phyloP scores from a whole-genome alignment of 331 rosid species.

The Pyracantha coccinea region DNA sequence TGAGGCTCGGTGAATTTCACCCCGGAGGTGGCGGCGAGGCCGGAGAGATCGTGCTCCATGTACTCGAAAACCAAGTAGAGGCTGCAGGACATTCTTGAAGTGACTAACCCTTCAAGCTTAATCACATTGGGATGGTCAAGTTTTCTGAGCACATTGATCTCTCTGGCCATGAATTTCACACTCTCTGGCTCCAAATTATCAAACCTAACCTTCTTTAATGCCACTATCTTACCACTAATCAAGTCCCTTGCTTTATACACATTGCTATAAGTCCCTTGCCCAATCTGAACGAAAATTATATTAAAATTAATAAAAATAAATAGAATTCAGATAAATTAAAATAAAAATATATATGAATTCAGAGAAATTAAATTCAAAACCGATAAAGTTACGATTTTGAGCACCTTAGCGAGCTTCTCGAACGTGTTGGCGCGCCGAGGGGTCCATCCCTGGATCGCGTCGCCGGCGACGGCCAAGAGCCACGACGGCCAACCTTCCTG shows the following conservation, averaged over 20 bases:
- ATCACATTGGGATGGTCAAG: conserved; percentile 97
- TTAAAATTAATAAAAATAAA: not conserved
- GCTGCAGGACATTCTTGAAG: conserved; percentile 99
- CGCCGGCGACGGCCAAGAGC: conserved; percentile 90
- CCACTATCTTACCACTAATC: conserved; percentile 73
- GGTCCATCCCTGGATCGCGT: conserved; percentile 84
- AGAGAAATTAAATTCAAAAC: not conserved
- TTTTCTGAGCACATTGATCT: conserved; percentile 74
- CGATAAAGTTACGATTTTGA: not conserved
- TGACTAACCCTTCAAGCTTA: conserved; percentile 91
- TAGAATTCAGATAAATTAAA: not conserved
- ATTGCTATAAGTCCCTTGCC: conserved; percentile 99
- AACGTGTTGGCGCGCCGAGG: conserved; percentile 96
- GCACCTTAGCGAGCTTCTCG: conserved; percentile 93
- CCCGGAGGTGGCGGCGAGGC: conserved; percentile 77
- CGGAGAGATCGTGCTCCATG: conserved; percentile 98
- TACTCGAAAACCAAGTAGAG: conserved; percentile 92
- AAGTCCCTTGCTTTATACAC: conserved; percentile 94
- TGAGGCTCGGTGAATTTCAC: conserved; percentile 88
- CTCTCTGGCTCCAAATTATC: conserved; percentile 95
- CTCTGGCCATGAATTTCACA: conserved; percentile 98
- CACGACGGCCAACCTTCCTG: conserved; percentile 96
- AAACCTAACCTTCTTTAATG: conserved; percentile 93
- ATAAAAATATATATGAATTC: not conserved
- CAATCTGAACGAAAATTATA: conserved; percentile 50